phyloP scores from a whole-genome alignment of 306 rosid species.

The Mimosa bimucronata region DNA sequence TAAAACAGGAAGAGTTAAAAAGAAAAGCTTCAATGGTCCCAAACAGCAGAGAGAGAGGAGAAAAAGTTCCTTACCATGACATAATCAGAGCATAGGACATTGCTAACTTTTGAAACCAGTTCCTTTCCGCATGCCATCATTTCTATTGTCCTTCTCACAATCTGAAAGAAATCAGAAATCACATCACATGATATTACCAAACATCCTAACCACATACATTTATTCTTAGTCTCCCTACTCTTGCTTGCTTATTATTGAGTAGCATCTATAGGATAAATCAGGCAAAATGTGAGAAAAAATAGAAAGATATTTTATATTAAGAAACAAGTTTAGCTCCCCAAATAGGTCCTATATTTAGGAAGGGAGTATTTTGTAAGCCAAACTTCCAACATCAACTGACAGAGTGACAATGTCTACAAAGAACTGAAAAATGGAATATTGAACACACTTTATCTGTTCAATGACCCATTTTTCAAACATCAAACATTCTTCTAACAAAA shows the following conservation, averaged over 20 bases:
- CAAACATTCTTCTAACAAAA: too few species aligned
- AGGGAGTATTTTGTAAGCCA: too few species aligned
- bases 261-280: too few species aligned
- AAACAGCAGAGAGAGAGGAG: background rate
- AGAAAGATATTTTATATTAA: too few species aligned
- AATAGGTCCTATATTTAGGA: too few species aligned
- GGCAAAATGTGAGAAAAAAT: too few species aligned
- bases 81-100: slow-evolving; percentile 64
- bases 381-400: background rate
- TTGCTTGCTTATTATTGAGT: too few species aligned
- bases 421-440: background rate
- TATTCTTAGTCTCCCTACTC: too few species aligned
- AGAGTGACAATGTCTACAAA: background rate
- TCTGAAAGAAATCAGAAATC: slow-evolving; percentile 51
- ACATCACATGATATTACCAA: too few species aligned
- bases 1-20: background rate
- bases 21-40: background rate
- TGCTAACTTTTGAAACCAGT: slow-evolving; percentile 31
- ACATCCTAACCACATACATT: too few species aligned
- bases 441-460: background rate
- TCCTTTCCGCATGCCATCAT: slow-evolving; percentile 29
- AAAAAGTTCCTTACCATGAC: slow-evolving; percentile 46
- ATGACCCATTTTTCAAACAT: background rate
- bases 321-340: too few species aligned
- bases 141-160: slow-evolving; percentile 61